Evolutionary conservation across 1,284 basidiomycete species (phyloP), one percentile per base, ranked within the genome.

Genomic region (Thelephora terrestris): DNA sequence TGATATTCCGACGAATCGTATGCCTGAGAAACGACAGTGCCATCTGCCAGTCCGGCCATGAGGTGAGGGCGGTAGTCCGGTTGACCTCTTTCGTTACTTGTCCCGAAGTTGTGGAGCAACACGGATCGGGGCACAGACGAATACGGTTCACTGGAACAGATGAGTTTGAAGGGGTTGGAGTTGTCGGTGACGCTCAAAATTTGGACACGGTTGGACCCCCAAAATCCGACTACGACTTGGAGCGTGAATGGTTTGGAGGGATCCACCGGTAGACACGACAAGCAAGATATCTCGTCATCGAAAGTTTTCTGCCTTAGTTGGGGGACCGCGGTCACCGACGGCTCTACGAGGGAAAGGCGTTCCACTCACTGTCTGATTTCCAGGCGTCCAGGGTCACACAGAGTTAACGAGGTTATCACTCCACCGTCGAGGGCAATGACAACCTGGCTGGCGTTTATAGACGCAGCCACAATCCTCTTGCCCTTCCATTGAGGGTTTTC

Each of bases 11-110:
- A 17, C 39, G 20, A 7, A 55, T 67, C 73, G 64, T 67, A 71
- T 12, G 64, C 53, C 54, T 81, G 84, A 5, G 77, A 71, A 3
- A 80, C 73, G n/a, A 95, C 71, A 3, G 78, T 78, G 1, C 94
- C 94, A 61, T 96, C 81, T 5, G 77, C 79, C 4, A 94, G 68
- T 1, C 92, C 93, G 7, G 81, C 79, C 18, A 97, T 68, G 5
- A 97, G 70, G 53, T 83, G 76, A 0, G 78, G 70, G 48, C 67
- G 65, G 51, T 55, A 61, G 43, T 73, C 64, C 12, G 60, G 47
- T 37, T 62, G 65, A 49, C 68, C 67, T 16, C 63, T 50, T 44
- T 53, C 64, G 10, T 58, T 65, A 14, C 54, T 55, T 7, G 64
- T 55, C 10, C 71, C 74, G 59, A 91, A 89, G 52, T 78, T 77